Conservation (phyloP, 768 basidiomycete species). For the Tylopilus felleus region DNA sequence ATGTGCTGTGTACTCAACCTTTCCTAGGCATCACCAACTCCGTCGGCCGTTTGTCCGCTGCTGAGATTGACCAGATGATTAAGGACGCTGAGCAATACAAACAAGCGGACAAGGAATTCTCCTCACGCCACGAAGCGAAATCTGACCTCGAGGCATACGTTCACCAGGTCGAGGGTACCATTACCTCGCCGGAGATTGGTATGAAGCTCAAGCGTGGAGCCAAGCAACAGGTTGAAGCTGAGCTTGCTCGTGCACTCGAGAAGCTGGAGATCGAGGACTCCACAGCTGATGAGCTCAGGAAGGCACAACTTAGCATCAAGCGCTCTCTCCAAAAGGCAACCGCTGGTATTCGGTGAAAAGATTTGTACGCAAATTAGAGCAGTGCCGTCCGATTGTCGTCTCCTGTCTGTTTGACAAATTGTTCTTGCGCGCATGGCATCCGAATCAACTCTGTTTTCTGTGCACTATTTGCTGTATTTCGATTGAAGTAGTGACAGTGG, state of each 20-base stretch:
- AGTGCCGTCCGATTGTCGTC: constrained; percentile 11
- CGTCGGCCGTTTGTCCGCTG: constrained; percentile 94
- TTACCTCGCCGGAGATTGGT: constrained; percentile 93
- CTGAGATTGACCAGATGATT: constrained; percentile 99
- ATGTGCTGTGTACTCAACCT: constrained; percentile 3
- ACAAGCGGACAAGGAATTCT: constrained; percentile 96
- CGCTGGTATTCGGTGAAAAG: constrained; percentile 72
- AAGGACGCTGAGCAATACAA: constrained; percentile 97
- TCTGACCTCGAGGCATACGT: constrained; percentile 97
- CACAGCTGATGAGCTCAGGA: constrained; percentile 90
- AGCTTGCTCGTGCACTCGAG: constrained; percentile 97
- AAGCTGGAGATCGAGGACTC: constrained; percentile 98
- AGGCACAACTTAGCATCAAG: constrained; percentile 93
- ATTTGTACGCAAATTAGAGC: constrained; percentile 17
- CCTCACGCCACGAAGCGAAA: constrained; percentile 96
- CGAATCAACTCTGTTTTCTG: constrained; percentile 13
- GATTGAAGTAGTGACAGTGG: background rate
- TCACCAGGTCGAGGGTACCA: constrained; percentile 94
- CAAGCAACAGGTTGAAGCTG: constrained; percentile 90
- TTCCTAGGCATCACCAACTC: constrained; percentile 91
- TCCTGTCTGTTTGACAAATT: constrained; percentile 13
- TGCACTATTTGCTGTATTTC: background rate
- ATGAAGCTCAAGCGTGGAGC: constrained; percentile 99
- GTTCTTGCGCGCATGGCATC: constrained; percentile 12
- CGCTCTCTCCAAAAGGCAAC: constrained; percentile 98